These are phyloP conservation scores for Xerocomus potaroensis DNA, from an alignment of 768 basidiomycete species.

Conservation along the genomic window DNA sequence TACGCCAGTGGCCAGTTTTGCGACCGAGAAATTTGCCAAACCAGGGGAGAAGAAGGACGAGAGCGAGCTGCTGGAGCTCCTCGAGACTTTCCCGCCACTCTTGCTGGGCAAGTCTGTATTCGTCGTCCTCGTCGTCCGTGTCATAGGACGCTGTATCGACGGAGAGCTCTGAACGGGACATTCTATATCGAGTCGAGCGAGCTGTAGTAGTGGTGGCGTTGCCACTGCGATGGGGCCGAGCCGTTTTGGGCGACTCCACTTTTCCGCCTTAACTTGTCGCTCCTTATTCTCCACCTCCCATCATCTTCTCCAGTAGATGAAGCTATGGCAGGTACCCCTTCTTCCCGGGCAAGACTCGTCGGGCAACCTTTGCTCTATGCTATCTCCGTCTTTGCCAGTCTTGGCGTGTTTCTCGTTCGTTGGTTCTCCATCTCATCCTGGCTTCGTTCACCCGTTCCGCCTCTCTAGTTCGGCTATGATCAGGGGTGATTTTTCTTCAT, in stretches of 20 bases:
- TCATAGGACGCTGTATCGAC: slow-evolving; percentile 58
- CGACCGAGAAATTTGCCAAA: slow-evolving; percentile 87
- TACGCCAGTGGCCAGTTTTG: slow-evolving; percentile 83
- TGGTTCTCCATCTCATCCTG: background rate
- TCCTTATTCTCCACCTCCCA: slow-evolving; percentile 17
- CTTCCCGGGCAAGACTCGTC: slow-evolving; percentile 53
- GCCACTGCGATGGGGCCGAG: background rate
- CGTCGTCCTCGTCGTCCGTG: slow-evolving; percentile 61
- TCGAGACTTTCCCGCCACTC: slow-evolving; percentile 92
- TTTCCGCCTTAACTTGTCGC: slow-evolving; percentile 1
- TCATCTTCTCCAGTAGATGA: slow-evolving; percentile 38
- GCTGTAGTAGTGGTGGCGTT: slow-evolving; percentile 15
- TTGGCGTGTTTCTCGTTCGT: slow-evolving; percentile 82
- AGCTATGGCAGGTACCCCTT: slow-evolving; percentile 44
- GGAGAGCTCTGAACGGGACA: slow-evolving; percentile 62
- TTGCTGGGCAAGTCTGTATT: slow-evolving; percentile 71
- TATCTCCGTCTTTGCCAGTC: slow-evolving; percentile 75
- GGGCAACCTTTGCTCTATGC: slow-evolving; percentile 76
- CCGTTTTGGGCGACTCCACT: slow-evolving; percentile 18
- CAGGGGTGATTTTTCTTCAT: slow-evolving; percentile 55
- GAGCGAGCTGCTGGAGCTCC: slow-evolving; percentile 77
- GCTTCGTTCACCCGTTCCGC: background rate
- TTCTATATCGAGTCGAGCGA: slow-evolving; percentile 33
- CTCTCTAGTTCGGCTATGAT: slow-evolving; percentile 72
- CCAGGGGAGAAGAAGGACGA: slow-evolving; percentile 78